Conservation (phyloP, 495 filamentous ascomycete species). For the Gamarada debralockiae region DNA sequence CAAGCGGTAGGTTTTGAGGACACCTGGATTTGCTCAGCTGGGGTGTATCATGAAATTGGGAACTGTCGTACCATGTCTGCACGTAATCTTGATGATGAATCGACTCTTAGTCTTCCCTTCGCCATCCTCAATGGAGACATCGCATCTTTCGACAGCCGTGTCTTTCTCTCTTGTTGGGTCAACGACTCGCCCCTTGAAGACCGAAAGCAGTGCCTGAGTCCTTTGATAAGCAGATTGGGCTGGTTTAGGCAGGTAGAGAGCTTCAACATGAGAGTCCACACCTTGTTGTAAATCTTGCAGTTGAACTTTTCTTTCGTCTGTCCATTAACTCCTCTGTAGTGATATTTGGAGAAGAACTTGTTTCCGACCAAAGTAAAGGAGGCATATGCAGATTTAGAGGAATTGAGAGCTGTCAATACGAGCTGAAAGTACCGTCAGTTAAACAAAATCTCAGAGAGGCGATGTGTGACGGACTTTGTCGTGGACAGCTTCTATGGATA, state of each 20-base stretch:
- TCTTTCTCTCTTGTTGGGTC: constrained; percentile 60
- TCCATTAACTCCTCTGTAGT: constrained; percentile 43
- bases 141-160: constrained; percentile 79
- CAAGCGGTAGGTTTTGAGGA: constrained; percentile 87
- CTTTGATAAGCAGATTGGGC: not conserved
- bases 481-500: constrained; percentile 77
- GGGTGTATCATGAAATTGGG: not conserved
- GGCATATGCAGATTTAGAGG: constrained; percentile 89
- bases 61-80: constrained; percentile 57
- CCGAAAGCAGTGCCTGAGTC: constrained; percentile 62
- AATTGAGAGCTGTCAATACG: constrained; percentile 77
- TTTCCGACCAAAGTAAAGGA: constrained; percentile 69
- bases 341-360: constrained; percentile 81
- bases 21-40: constrained; percentile 45
- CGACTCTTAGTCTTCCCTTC: constrained; percentile 69
- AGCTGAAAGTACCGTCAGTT: constrained; percentile 47
- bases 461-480: constrained; percentile 52
- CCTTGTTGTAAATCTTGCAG: constrained; percentile 73
- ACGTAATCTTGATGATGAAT: constrained; percentile 76
- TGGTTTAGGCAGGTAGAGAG: no score
- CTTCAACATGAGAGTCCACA: constrained; percentile 21
- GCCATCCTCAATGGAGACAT: constrained; percentile 76
- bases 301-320: constrained; percentile 53
- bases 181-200: constrained; percentile 61
- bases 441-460: not conserved